Evolutionary conservation across 345 rosid genomes (phyloP).

Genomic region (Hypericum perforatum): DNA sequence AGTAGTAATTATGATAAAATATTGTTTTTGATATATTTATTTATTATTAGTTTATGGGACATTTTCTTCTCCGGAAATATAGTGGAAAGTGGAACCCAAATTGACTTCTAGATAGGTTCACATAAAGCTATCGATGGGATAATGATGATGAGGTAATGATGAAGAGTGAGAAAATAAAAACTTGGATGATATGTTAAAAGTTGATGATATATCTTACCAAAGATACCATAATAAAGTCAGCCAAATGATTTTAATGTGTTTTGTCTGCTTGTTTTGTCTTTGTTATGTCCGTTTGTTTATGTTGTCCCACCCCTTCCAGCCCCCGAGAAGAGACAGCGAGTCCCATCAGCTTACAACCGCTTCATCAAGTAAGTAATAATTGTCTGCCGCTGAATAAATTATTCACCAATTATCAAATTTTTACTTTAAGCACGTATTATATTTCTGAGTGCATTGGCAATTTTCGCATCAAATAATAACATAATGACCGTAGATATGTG

Average conservation of each 20-base stretch:
- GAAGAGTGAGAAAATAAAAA: constrained; percentile 29
- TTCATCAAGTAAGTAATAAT: constrained; percentile 79
- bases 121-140: not conserved
- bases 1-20: no score
- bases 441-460: no score
- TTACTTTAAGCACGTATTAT: not conserved
- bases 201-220: constrained; percentile 10
- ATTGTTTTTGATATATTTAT: no score
- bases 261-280: constrained; percentile 35
- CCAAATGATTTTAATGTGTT: constrained; percentile 29
- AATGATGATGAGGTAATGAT: constrained; percentile 60
- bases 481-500: no score
- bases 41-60: no score
- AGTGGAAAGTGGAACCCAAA: no score
- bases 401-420: not conserved
- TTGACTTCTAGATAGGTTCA: no score
- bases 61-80: no score
- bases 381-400: not conserved
- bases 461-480: no score
- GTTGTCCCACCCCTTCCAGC: constrained; percentile 42
- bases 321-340: constrained; percentile 99
- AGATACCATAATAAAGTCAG: constrained; percentile 15
- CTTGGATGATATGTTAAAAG: constrained; percentile 5
- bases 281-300: constrained; percentile 29
- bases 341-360: constrained; percentile 99